Percentiles rank a stretch among this genome's conserved stretches.
These are phyloP conservation scores for Talaromyces adpressus DNA, from an alignment of 495 filamentous ascomycete genomes.

Conservation along the genomic window DNA sequence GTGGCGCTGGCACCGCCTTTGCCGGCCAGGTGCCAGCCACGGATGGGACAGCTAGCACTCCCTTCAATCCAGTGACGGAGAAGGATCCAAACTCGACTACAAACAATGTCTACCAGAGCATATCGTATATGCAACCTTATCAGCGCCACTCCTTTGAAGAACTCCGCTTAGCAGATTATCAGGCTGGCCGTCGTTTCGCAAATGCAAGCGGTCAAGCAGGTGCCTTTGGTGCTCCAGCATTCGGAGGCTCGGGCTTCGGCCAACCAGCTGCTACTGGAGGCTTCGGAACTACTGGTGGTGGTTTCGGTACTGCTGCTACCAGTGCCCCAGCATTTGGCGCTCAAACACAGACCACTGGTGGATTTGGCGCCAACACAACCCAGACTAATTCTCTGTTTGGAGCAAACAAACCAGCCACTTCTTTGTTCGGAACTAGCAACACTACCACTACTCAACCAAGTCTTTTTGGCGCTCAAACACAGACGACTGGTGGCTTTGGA, in stretches of 20 bases:
- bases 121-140: conserved; percentile 80
- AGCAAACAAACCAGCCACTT: conserved; percentile 29
- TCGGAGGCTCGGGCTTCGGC: conserved; percentile 22
- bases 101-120: conserved; percentile 76
- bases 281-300: conserved; percentile 40
- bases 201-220: conserved; percentile 74
- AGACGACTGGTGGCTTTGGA: conserved; percentile 15
- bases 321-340: conserved; percentile 31
- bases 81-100: conserved; percentile 60
- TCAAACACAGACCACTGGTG: conserved; percentile 46
- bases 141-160: conserved; percentile 87
- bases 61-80: conserved; percentile 70
- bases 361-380: conserved; percentile 46
- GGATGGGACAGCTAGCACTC: conserved; percentile 64
- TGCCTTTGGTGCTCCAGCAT: conserved; percentile 62
- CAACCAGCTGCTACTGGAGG: conserved; percentile 14
- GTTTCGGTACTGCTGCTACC: conserved; percentile 46
- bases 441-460: conserved; percentile 19
- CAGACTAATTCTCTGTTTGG: conserved; percentile 33
- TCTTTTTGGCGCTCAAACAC: conserved; percentile 12
- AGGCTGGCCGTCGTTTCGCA: conserved; percentile 73
- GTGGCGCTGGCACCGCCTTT: conserved; percentile 37
- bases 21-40: conserved; percentile 33
- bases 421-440: conserved; percentile 28
- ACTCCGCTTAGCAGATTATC: conserved; percentile 81